Percentiles rank a stretch among this genome's conserved stretches.
These are phyloP conservation scores for Trypanosoma congolense DNA, from an alignment of 208 protist species.

Conservation along the genomic window DNA sequence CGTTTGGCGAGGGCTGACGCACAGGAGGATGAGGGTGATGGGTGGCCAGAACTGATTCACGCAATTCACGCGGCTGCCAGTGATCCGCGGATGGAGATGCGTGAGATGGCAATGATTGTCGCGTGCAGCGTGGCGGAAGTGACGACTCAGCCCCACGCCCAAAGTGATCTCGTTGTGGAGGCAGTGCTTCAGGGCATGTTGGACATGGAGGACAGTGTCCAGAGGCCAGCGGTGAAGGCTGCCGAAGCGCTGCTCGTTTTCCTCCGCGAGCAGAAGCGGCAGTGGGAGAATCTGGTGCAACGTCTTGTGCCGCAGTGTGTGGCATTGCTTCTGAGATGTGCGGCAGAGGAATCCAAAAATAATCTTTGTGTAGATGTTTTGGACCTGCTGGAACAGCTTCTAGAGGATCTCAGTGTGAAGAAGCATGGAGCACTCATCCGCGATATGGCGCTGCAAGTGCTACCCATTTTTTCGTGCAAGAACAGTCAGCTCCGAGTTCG, in stretches of 20 bases:
- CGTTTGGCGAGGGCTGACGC: constrained; percentile 66
- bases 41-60: constrained; percentile 66
- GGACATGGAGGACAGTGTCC: constrained; percentile 53
- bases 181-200: constrained; percentile 58
- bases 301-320: constrained; percentile 41
- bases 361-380: constrained; percentile 56
- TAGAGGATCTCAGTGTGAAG: constrained; percentile 46
- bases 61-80: constrained; percentile 39
- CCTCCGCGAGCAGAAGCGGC: constrained; percentile 23
- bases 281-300: constrained; percentile 34
- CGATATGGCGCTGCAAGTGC: constrained; percentile 26
- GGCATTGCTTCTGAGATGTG: constrained; percentile 27
- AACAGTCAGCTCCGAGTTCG: constrained; percentile 38
- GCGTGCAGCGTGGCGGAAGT: constrained; percentile 75
- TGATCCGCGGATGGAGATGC: constrained; percentile 54
- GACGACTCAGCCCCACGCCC: constrained; percentile 30
- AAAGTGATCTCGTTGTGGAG: constrained; percentile 34
- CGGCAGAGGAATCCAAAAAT: constrained; percentile 22
- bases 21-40: constrained; percentile 26
- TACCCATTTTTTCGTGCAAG: constrained; percentile 33
- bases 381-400: constrained; percentile 65
- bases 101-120: constrained; percentile 83
- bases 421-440: constrained; percentile 32
- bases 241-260: constrained; percentile 51
- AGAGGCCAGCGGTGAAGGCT: constrained; percentile 54